Base-by-base conservation (phyloP, 2,329 filamentous ascomycete genomes). In the Myriosclerotinia curreyana region DNA sequence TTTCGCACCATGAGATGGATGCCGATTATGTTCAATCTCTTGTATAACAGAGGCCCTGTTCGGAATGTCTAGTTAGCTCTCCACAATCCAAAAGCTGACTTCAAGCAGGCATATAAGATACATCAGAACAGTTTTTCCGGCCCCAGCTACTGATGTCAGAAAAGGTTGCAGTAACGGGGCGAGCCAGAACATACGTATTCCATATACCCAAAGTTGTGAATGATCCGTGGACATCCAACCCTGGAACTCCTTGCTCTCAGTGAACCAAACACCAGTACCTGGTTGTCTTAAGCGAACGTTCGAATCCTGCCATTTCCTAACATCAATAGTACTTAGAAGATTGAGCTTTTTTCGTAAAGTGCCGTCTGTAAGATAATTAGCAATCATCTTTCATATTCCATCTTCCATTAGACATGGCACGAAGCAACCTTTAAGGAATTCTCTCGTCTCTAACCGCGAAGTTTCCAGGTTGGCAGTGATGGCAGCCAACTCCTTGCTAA, bases 181-280 rank as follows among this genome's bases (percentile, higher is more conserved):
- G 9, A 25, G 34, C 3, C 42, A 1, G 2, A 31, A 46, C 68
- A 50, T 65, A 69, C 68, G 60, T 42, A 71, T 71, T 8, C 67
- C 68, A 59, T 66, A 40, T 7, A 70, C 12, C 69, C 69, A 71
- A 17, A 70, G 36, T 12, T 66, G 67, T 1, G 65, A 53, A n/a
- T 56, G 36, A 31, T 61, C 38, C 20, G 22, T 36, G 12, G 42
- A 60, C 1, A 42, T 1, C 69, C 69, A 71, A 0, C 38, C 25
- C 44, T 60, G 44, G 46, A 70, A 69, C 14, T 67, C 62, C 12
- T 22, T 12, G 5, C 69, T 62, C 14, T 71, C 60, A 4, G 62
- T 71, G 3, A 71, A 64, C 69, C 68, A 71, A 15, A 68, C 51
- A 8, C 66, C 68, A 20, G 67, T 70, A 12, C 66, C 66, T 1